phyloP scores from a whole-genome alignment of 176 grass and related monocot genomes.

The Aegilops longissima region DNA sequence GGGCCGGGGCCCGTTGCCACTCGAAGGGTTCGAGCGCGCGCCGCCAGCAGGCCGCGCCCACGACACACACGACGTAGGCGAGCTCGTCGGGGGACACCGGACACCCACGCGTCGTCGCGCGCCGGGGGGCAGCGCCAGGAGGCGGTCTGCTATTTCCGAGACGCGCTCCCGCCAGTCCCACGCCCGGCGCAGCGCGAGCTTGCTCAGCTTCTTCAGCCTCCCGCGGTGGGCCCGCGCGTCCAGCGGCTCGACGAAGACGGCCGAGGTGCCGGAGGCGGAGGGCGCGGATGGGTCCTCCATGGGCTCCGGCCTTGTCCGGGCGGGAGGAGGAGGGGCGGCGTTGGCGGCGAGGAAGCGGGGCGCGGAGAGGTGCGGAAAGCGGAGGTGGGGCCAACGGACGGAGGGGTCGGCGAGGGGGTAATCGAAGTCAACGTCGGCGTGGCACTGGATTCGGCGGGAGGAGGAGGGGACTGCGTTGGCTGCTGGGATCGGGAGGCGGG shows the following conservation, averaged over 20 bases:
- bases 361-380: conserved; percentile 51
- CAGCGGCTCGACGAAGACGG: conserved; percentile 50
- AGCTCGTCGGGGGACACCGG: too few relatives aligned
- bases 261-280: not conserved
- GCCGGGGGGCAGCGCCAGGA: not conserved
- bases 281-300: not conserved
- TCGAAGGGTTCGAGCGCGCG: too few relatives aligned
- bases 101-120: too few relatives aligned
- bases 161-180: conserved; percentile 71
- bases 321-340: not conserved
- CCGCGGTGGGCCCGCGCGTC: conserved; percentile 59
- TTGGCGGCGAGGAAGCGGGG: conserved; percentile 34
- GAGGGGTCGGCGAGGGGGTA: conserved; percentile 51
- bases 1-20: not conserved
- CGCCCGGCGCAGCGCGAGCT: conserved; percentile 74
- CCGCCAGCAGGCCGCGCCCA: too few relatives aligned
- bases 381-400: conserved; percentile 74
- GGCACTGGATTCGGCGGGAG: too few relatives aligned
- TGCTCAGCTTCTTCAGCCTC: conserved; percentile 74
- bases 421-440: too few relatives aligned
- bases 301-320: not conserved
- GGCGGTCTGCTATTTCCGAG: conserved; percentile 45
- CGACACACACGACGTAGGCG: conserved; percentile 10
- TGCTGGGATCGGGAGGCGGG: too few relatives aligned
- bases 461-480: too few relatives aligned